A percentile compares a stretch with the other conserved stretches of the same genome.
Evolutionary conservation across 441 rosid genomes (phyloP).

Genomic region (Pelargonium citronellum): DNA sequence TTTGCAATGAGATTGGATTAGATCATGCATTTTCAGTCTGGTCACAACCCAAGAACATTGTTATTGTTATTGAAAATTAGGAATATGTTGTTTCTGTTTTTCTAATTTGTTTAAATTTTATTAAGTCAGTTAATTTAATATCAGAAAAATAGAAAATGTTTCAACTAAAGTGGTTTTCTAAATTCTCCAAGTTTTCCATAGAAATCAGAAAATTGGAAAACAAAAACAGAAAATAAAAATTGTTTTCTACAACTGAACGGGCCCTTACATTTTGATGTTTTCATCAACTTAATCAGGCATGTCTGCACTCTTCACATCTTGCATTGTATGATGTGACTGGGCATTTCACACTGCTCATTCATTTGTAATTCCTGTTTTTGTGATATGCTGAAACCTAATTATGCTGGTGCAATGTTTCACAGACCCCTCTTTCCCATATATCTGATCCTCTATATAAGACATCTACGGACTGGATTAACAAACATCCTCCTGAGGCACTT

Average conservation of each 20-base stretch:
- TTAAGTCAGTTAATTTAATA: no score
- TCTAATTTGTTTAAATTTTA: no score
- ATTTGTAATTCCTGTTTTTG: neutral
- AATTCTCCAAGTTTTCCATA: no score
- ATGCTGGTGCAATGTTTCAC: neutral
- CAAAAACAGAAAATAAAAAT: no score
- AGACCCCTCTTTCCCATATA: slow-evolving; percentile 20
- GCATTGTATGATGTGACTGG: neutral
- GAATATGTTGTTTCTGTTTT: no score
- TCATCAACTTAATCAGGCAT: neutral
- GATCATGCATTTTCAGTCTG: neutral
- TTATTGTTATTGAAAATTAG: no score
- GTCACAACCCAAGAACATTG: no score
- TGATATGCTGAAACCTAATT: neutral
- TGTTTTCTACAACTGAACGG: no score
- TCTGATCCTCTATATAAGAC: slow-evolving; percentile 11
- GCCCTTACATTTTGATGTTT: no score
- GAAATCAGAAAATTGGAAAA: no score
- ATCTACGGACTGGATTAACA: slow-evolving; percentile 20
- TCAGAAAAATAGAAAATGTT: no score
- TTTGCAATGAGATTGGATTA: neutral
- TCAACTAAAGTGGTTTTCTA: no score
- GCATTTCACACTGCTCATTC: neutral
- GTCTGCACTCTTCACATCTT: neutral
- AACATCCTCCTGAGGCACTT: slow-evolving; percentile 17